phyloP scores from a whole-genome alignment of 2,329 filamentous ascomycete species.

The Diaporthe caulivora region DNA sequence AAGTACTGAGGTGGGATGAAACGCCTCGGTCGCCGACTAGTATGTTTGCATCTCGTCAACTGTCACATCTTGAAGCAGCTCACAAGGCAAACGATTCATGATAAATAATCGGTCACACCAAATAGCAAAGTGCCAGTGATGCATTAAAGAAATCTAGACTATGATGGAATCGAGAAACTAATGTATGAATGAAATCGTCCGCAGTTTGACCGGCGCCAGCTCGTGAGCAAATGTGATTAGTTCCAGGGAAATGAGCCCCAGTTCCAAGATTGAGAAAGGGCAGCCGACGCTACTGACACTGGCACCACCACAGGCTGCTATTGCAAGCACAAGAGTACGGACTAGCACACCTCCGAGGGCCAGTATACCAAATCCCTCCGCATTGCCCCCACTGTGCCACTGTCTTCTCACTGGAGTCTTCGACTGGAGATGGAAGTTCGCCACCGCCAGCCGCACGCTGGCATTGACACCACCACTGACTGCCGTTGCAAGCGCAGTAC shows the following conservation, averaged over 20 bases:
- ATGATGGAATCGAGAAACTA: background rate
- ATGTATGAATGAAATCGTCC: background rate
- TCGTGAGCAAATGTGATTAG: background rate
- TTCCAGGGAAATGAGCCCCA: background rate
- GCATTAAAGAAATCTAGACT: background rate
- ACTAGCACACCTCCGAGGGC: constrained; percentile 30
- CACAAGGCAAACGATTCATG: background rate
- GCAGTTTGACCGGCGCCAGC: background rate
- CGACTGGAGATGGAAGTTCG: background rate
- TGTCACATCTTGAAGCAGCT: background rate
- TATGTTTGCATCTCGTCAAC: background rate
- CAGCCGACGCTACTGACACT: constrained; percentile 28
- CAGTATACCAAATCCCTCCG: constrained; percentile 31
- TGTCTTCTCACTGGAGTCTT: background rate
- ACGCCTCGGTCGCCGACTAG: background rate
- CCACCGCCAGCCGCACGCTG: constrained; percentile 26
- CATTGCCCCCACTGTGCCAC: constrained; percentile 36
- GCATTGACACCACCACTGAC: constrained; percentile 52
- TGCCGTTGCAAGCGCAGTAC: constrained; percentile 44
- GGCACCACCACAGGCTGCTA: constrained; percentile 38
- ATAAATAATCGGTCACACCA: background rate
- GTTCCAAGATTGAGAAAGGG: background rate
- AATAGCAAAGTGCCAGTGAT: background rate
- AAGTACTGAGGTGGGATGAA: background rate
- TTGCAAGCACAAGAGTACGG: constrained; percentile 31